A percentile compares a stretch with the other conserved stretches of the same genome.
phyloP scores from a whole-genome alignment of 306 rosid species.

The barrel medic (Medicago truncatula) region DNA sequence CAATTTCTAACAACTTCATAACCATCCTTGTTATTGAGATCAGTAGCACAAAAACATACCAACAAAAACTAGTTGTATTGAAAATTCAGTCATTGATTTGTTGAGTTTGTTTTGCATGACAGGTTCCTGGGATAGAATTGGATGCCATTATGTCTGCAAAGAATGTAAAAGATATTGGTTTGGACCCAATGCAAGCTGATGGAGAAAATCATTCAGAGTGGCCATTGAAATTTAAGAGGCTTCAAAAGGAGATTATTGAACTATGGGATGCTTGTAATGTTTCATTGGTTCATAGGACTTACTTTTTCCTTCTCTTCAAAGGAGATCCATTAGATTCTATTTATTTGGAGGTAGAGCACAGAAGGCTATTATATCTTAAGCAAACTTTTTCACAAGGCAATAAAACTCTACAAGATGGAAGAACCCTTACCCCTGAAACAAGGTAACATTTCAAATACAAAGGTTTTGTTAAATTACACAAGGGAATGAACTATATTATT shows the following conservation, averaged over 20 bases:
- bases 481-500: too few species aligned
- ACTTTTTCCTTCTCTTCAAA: slow-evolving; percentile 82
- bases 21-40: background rate
- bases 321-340: slow-evolving; percentile 85
- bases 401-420: slow-evolving; percentile 66
- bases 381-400: slow-evolving; percentile 62
- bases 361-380: slow-evolving; percentile 78
- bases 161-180: slow-evolving; percentile 70
- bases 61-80: slow-evolving; percentile 36
- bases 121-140: slow-evolving; percentile 55
- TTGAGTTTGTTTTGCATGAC: slow-evolving; percentile 36
- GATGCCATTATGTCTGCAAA: slow-evolving; percentile 40
- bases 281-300: slow-evolving; percentile 93
- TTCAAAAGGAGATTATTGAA: slow-evolving; percentile 76
- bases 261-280: slow-evolving; percentile 88
- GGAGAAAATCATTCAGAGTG: slow-evolving; percentile 64
- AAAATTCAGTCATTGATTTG: slow-evolving; percentile 26
- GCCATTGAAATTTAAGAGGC: slow-evolving; percentile 79
- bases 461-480: background rate
- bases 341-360: slow-evolving; percentile 87
- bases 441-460: slow-evolving; percentile 55
- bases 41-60: slow-evolving; percentile 1
- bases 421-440: slow-evolving; percentile 55
- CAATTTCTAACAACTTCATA: background rate
- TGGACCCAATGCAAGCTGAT: slow-evolving; percentile 71